These are phyloP conservation scores for Drechslerella stenobrocha DNA, from an alignment of 2,329 filamentous ascomycete species.

Conservation along the genomic window DNA sequence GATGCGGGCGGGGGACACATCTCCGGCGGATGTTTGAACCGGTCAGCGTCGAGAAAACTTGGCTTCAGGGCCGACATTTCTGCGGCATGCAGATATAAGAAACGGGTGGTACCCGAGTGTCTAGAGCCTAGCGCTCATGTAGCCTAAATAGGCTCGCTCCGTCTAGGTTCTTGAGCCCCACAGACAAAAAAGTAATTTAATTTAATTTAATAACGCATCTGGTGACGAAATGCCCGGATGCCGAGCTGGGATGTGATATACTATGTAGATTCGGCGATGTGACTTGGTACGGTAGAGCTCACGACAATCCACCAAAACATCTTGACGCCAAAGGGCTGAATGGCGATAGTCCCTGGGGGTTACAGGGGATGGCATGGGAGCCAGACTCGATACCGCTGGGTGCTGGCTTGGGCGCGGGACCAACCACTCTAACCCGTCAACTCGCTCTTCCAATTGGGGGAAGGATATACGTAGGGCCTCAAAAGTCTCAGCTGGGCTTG, in stretches of 20 bases:
- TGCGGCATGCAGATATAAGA: background rate
- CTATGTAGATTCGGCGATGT: background rate
- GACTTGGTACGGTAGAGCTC: background rate
- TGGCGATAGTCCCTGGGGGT: background rate
- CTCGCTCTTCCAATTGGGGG: background rate
- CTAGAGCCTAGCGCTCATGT: too few species aligned
- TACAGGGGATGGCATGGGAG: background rate
- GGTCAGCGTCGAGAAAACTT: background rate
- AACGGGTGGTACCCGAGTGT: background rate
- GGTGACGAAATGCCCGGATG: background rate
- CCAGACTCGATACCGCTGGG: background rate
- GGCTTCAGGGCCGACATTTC: background rate
- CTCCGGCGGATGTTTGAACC: background rate
- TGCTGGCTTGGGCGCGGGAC: background rate
- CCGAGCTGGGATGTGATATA: background rate
- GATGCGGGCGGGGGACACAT: background rate
- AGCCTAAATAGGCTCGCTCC: background rate
- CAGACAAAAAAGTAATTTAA: background rate
- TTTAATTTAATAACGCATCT: background rate
- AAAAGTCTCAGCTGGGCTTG: background rate
- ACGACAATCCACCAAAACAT: background rate
- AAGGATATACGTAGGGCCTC: background rate
- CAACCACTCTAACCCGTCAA: background rate
- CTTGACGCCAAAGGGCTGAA: slow-evolving; percentile 1
- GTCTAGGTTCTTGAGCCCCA: background rate